Base-by-base conservation (phyloP, 352 stramenopile species). In the Chrysophaeum taylorii region DNA sequence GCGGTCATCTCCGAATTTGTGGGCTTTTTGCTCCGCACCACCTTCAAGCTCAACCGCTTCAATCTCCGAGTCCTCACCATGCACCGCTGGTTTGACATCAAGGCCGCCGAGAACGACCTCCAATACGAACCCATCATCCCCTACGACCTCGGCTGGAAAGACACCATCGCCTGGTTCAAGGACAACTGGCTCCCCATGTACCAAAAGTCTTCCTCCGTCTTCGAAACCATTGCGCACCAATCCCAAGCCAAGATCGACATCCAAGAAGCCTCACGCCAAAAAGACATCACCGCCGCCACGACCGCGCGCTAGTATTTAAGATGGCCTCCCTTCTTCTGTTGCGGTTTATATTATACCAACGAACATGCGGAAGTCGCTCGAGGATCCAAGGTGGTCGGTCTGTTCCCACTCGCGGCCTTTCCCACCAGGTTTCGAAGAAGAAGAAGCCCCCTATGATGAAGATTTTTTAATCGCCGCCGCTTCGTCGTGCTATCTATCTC, bases 141-240 rank as follows among this genome's bases (percentile, higher is more conserved):
- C 21, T 93, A 90, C 74, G 76, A 87, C 7, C 74, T 92, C 53
- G 89, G 84, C 23, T 95, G 88, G 85, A 69, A 73, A 33, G 76
- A 86, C 45, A 94, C 86, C 5, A 83, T 89, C 60, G 81, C 81
- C 38, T 94, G 87, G 86, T 93, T 94, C 71, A 86, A 87, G 70
- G 64, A 81, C 29, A 81, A 92, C 73, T 94, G 86, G 87, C 75
- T 94, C 2, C 86, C 85, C 0, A 80, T 73, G 37, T 70, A 73
- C 53, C 1, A 18, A 29, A 71, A 66, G 54, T 16, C 31, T 2
- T 25, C 37, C 33, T 2, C 1, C 2, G 7, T 2, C 35, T 23
- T 66, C 57, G 29, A 29, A 9, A 36, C 33, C 57, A 66, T 66
- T 36, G 57, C 57, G 12, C 12, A 42, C 14, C 57, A 66, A 25